phyloP scores from a whole-genome alignment of 805 yeast genomes.

The Cyberlindnera euphorbiae region DNA sequence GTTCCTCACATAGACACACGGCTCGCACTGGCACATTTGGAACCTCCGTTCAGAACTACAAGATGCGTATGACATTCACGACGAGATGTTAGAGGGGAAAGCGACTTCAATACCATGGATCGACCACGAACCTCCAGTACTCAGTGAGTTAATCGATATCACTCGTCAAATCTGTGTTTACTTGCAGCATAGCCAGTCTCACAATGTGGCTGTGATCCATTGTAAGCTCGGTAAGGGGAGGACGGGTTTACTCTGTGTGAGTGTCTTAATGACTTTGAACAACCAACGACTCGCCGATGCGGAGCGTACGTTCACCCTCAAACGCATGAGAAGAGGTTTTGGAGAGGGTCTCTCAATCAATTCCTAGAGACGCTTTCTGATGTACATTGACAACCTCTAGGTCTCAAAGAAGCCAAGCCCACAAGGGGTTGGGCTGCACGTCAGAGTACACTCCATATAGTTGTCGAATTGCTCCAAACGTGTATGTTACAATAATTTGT shows the following conservation, averaged over 20 bases:
- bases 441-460: too few relatives aligned
- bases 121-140: slow-evolving; percentile 77
- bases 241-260: slow-evolving; percentile 72
- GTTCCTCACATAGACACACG: too few relatives aligned
- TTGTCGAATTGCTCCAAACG: too few relatives aligned
- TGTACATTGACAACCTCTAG: slow-evolving; percentile 36
- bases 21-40: slow-evolving; percentile 77
- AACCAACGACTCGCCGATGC: slow-evolving; percentile 42
- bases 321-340: slow-evolving; percentile 51
- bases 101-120: slow-evolving; percentile 45
- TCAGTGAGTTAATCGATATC: slow-evolving; percentile 41
- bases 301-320: slow-evolving; percentile 44
- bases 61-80: slow-evolving; percentile 30
- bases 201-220: slow-evolving; percentile 65
- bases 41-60: slow-evolving; percentile 62
- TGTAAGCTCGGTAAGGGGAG: slow-evolving; percentile 93
- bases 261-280: slow-evolving; percentile 55
- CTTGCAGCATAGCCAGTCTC: slow-evolving; percentile 26
- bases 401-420: too few relatives aligned
- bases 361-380: slow-evolving; percentile 64
- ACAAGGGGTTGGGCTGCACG: too few relatives aligned
- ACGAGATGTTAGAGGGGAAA: slow-evolving; percentile 3
- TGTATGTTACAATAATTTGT: too few relatives aligned
- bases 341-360: slow-evolving; percentile 67
- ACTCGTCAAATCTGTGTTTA: slow-evolving; percentile 42